Base-by-base conservation (phyloP, 73 alveolate species). In the Stentor coeruleus region DNA sequence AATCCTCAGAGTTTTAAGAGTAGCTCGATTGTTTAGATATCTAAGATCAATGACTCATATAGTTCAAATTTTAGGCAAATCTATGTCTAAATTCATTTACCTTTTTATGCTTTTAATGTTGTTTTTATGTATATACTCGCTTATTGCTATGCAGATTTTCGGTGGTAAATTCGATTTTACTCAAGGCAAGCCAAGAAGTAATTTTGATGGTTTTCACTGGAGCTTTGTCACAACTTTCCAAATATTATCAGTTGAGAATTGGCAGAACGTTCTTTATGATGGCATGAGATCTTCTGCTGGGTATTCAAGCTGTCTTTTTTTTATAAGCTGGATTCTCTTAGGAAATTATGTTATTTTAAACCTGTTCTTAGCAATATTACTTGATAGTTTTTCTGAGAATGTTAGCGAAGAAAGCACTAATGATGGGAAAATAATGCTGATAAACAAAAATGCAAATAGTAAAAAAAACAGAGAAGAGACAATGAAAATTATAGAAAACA, bases 281-380 rank as follows among this genome's bases (percentile, higher is more conserved):
- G 81, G 90, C 39, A 58, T 74, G 41, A 40, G 81, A 38, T 35
- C 86, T 26, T 40, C 30, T 3, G 74, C 91, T n/a, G 77, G 86
- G 14, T 41, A 88, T 42, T 42, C 77, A 28, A 79, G 77, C 35
- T 85, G 85, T 20, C 55, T 49, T 28, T 97, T 91, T 80, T 88
- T 91, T 59, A 84, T 97, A 36, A 91, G 92, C 38, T 95, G 98
- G 98, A 94, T 97, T 57, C 82, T 97, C 82, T 88, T 95, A 30
- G 99, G 99, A 31, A 97, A 97, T 84, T 97, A 88, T 84, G 94
- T 97, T 2, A 87, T 97, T 35, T 90, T 97, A 82, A 97, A 97
- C 89, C 85, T 97, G 82, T 96, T 97, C 86, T 80, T 95, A 84
- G 97, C 99, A 55, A 92, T 96, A 42, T 80, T 97, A 26, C 88